A percentile compares a stretch with the other conserved stretches of the same genome.
phyloP scores from a whole-genome alignment of 2,329 filamentous ascomycete species.

The Neofusicoccum parvum region DNA sequence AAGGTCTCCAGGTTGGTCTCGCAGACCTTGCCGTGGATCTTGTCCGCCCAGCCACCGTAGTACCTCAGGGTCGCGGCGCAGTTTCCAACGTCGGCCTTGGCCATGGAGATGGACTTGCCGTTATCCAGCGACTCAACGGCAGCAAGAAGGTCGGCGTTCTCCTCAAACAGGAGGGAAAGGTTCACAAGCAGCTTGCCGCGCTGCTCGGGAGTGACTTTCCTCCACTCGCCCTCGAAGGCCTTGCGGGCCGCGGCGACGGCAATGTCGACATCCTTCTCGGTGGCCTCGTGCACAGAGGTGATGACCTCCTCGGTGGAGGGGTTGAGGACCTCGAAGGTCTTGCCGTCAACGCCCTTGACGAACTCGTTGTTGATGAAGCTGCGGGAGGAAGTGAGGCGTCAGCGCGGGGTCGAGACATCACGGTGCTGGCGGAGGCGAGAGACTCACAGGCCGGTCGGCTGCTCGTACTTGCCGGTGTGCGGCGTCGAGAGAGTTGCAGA shows the following conservation, averaged over 20 bases:
- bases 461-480: constrained; percentile 59
- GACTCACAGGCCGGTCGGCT: constrained; percentile 58
- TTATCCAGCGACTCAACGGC: constrained; percentile 87
- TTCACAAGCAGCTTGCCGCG: constrained; percentile 72
- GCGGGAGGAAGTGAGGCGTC: constrained; percentile 24
- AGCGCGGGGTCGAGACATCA: constrained; percentile 12
- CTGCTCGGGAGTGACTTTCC: constrained; percentile 66
- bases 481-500: constrained; percentile 69
- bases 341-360: constrained; percentile 79
- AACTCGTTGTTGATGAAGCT: constrained; percentile 95
- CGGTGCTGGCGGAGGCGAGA: neutral
- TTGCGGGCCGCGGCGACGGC: constrained; percentile 84
- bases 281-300: constrained; percentile 78
- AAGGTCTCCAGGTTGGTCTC: constrained; percentile 78
- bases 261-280: constrained; percentile 80
- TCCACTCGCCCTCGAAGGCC: constrained; percentile 78
- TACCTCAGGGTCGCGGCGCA: constrained; percentile 76
- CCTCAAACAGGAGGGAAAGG: constrained; percentile 78
- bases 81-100: constrained; percentile 72
- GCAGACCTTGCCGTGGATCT: constrained; percentile 85
- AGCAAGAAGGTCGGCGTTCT: constrained; percentile 74
- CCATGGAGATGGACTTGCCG: constrained; percentile 77
- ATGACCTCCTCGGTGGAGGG: constrained; percentile 83
- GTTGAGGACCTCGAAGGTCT: constrained; percentile 92
- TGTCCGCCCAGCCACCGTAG: constrained; percentile 90